A percentile compares a stretch with the other conserved stretches of the same genome.
phyloP scores from a whole-genome alignment of 768 basidiomycete species.

The Tulasnella sp. region DNA sequence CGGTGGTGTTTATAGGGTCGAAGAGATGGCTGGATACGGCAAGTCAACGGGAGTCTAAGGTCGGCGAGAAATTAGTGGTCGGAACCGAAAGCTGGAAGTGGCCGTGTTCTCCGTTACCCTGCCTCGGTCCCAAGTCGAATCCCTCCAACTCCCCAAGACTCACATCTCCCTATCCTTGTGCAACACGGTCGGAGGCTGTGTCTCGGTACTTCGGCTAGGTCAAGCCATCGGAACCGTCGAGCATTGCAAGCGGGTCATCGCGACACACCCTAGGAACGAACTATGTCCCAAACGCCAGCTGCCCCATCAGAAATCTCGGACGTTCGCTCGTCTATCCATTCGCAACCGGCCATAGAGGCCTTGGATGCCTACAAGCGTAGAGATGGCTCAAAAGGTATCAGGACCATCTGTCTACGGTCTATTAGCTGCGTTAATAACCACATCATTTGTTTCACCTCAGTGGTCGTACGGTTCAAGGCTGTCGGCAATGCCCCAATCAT shows the following conservation, averaged over 20 bases:
- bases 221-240: neutral
- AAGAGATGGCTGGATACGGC: neutral
- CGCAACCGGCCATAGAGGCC: conserved; percentile 42
- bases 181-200: neutral
- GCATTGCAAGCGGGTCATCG: neutral
- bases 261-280: neutral
- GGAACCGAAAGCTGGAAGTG: neutral
- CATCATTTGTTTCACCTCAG: conserved; percentile 30
- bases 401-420: neutral
- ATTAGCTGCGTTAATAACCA: neutral
- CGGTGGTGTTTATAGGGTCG: neutral
- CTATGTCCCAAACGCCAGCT: neutral
- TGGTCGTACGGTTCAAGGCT: conserved; percentile 94
- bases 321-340: conserved; percentile 11
- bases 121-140: neutral
- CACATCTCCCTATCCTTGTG: neutral
- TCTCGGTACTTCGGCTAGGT: neutral
- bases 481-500: conserved; percentile 97
- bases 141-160: neutral
- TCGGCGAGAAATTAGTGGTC: neutral
- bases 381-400: conserved; percentile 61
- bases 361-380: conserved; percentile 82
- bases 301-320: conserved; percentile 10
- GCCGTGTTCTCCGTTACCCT: neutral
- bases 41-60: neutral